Evolutionary conservation across 306 rosid species (phyloP), one percentile per base, ranked within the genome.

Genomic region (Malus sieversii): DNA sequence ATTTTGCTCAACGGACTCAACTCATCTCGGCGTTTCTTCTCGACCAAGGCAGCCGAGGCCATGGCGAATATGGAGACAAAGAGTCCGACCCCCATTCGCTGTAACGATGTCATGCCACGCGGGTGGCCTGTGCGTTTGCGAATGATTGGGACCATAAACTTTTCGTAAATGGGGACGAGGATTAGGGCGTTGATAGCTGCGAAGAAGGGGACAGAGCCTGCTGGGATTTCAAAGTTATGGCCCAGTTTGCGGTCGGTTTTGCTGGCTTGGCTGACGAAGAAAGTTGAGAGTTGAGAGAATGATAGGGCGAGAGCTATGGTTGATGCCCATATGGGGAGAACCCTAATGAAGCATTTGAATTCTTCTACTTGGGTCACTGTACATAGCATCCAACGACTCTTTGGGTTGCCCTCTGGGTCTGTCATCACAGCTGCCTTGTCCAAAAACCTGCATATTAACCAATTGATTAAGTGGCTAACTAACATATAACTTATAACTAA

Each of bases 291-390:
- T 57, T 89, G 97, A 42, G 92, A 70, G 52, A 71, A 83, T 1
- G 90, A 86, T 62, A 89, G 2, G 20, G 87, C 40, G 9, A 89
- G 90, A 32, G 87, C 93, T 29, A 85, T 79, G 55, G 89, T 89
- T 18, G 84, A 79, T 33, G 81, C 82, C 89, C 89, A 89, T 8
- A 86, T 40, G 0, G 90, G 93, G 5, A 86, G 87, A 8, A 89
- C 44, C 68, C 86, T 82, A 3, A 84, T 4, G 74, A 89, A 79
- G n/a, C 72, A 83, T 70, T 89, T 89, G 53, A 83, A 79, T 27
- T 89, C 93, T 58, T 89, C 90, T 1, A 85, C 93, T 75, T 89
- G 89, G n/a, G 93, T 86, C 53, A 89, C 89, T 13, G 90, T 89
- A 81, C 87, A 85, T 19, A 82, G 51, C 27, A 38, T 74, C 89